Conservation (phyloP, 345 rosid species). For the Geranium rotundifolium region DNA sequence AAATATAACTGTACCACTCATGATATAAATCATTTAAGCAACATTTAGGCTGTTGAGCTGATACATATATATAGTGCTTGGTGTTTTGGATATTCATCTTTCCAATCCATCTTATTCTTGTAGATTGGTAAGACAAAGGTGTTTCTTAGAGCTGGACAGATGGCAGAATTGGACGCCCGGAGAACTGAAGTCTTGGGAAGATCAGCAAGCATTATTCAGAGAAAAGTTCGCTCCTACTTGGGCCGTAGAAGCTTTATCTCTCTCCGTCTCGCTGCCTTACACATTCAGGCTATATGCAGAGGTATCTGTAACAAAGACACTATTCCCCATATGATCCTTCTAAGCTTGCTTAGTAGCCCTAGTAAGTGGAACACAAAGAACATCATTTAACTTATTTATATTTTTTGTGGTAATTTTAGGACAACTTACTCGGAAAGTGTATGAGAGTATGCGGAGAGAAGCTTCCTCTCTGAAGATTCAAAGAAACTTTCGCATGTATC, state of each 20-base stretch:
- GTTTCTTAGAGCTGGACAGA: slow-evolving; percentile 95
- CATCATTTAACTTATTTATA: not conserved
- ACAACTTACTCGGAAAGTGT: slow-evolving; percentile 57
- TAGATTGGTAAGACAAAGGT: slow-evolving; percentile 96
- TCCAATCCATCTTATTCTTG: slow-evolving; percentile 16
- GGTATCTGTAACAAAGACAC: slow-evolving; percentile 25
- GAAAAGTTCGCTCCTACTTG: slow-evolving; percentile 87
- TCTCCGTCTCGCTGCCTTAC: slow-evolving; percentile 49
- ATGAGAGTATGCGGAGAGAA: slow-evolving; percentile 60
- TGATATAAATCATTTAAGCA: no score
- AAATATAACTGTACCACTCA: no score
- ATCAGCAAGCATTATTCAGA: slow-evolving; percentile 91
- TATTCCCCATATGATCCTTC: not conserved
- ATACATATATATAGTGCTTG: not conserved
- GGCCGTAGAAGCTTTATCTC: slow-evolving; percentile 51
- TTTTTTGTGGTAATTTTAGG: slow-evolving; percentile 34
- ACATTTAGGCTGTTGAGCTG: no score
- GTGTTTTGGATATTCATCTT: not conserved
- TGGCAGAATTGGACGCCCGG: slow-evolving; percentile 89
- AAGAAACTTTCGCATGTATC: slow-evolving; percentile 64
- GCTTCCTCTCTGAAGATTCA: slow-evolving; percentile 77
- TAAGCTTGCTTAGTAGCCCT: not conserved
- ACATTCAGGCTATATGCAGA: slow-evolving; percentile 80
- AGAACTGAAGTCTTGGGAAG: slow-evolving; percentile 87
- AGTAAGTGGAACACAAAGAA: not conserved